Evolutionary conservation across 179 eudicot genomes (phyloP).

Genomic region (Corrigiola litoralis): DNA sequence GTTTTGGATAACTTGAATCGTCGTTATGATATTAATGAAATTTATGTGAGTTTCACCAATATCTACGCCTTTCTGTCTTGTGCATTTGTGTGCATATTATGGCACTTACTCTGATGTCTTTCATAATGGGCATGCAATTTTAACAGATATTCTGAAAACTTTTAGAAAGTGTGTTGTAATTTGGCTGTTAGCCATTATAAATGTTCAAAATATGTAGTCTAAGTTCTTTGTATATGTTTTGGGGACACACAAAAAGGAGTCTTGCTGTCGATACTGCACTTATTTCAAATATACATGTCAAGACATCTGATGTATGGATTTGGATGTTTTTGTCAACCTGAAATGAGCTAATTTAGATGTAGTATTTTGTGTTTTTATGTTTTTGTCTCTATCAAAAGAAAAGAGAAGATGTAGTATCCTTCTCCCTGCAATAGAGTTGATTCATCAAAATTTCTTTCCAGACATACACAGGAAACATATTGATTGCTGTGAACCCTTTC

Average conservation of each 20-base stretch:
- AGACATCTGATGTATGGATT: neutral
- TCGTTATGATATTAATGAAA: slow-evolving; percentile 79
- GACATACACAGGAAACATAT: slow-evolving; percentile 89
- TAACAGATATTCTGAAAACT: neutral
- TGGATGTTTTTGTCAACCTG: neutral
- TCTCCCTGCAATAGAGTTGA: slow-evolving; percentile 3
- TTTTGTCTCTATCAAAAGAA: no score
- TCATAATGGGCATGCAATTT: neutral
- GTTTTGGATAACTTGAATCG: slow-evolving; percentile 75
- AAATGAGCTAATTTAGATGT: neutral
- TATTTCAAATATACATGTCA: neutral
- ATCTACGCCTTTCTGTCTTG: slow-evolving; percentile 6
- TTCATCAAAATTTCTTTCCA: slow-evolving; percentile 25
- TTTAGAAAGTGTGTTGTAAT: neutral
- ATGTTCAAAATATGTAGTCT: neutral
- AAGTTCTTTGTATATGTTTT: no score
- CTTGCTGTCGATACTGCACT: neutral
- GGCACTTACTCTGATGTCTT: neutral
- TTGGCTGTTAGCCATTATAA: neutral
- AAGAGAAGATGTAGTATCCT: no score
- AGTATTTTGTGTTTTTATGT: neutral
- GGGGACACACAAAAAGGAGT: no score
- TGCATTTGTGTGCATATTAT: neutral
- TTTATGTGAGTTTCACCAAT: slow-evolving; percentile 57
- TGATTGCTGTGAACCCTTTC: slow-evolving; percentile 95